phyloP scores from a whole-genome alignment of 352 stramenopile species.

The Phytophthora multivora region DNA sequence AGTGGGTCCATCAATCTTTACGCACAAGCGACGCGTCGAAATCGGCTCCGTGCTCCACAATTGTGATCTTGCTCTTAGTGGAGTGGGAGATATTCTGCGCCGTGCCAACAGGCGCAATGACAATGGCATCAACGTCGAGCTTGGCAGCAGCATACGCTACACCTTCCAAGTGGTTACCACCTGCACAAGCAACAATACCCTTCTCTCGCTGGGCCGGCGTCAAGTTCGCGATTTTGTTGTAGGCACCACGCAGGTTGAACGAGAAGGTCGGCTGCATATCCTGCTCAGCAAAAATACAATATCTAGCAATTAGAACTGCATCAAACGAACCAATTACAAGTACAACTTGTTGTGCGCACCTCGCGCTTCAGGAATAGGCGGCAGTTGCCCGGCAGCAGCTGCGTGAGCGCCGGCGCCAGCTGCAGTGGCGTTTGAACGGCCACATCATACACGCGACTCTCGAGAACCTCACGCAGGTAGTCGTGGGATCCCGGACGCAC shows the following conservation, averaged over 20 bases:
- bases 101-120: constrained; percentile 97
- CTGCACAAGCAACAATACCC: constrained; percentile 83
- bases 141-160: constrained; percentile 94
- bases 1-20: neutral
- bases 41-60: constrained; percentile 95
- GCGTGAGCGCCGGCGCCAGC: constrained; percentile 59
- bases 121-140: constrained; percentile 93
- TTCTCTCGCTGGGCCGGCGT: constrained; percentile 71
- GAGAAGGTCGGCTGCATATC: constrained; percentile 98
- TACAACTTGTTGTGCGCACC: constrained; percentile 29
- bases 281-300: constrained; percentile 24
- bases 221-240: constrained; percentile 99
- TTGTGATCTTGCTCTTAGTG: constrained; percentile 84
- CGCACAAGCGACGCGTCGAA: constrained; percentile 94
- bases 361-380: constrained; percentile 93
- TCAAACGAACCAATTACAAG: neutral
- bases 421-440: constrained; percentile 76
- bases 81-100: constrained; percentile 85
- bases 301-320: neutral
- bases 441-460: constrained; percentile 87
- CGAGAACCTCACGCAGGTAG: constrained; percentile 78
- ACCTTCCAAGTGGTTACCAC: constrained; percentile 97
- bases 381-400: constrained; percentile 61
- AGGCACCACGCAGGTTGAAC: constrained; percentile 98
- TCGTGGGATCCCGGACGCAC: constrained; percentile 72